Evolutionary conservation across 208 protist species (phyloP).

Genomic region (Acanthamoeba healyi): DNA sequence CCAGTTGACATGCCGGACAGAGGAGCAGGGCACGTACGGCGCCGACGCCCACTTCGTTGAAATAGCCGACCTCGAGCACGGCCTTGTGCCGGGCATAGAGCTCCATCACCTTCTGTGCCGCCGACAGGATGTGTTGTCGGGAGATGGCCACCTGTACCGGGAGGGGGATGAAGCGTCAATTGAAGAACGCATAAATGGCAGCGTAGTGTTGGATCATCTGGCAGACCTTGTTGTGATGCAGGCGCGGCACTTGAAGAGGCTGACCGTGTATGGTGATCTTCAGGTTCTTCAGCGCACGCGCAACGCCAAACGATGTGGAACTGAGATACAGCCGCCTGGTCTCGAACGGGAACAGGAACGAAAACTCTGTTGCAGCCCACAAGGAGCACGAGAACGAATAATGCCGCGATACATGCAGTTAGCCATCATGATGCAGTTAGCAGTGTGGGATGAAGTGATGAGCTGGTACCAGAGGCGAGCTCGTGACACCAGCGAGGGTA

Average conservation of each 20-base stretch:
- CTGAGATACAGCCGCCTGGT: conserved; percentile 85
- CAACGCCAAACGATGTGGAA: conserved; percentile 89
- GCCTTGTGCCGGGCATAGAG: conserved; percentile 85
- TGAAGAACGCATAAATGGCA: conserved; percentile 61
- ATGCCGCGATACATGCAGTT: no score
- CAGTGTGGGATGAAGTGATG: not conserved
- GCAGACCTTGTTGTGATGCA: conserved; percentile 14
- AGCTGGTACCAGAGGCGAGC: conserved; percentile 64
- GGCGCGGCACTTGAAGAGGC: not conserved
- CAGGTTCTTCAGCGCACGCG: conserved; percentile 82
- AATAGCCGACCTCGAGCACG: conserved; percentile 91
- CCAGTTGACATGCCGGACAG: not conserved
- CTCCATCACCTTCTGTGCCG: conserved; percentile 88
- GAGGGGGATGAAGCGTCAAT: not conserved
- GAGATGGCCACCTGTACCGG: conserved; percentile 85
- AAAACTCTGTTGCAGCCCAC: conserved; percentile 3
- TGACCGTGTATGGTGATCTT: conserved; percentile 37
- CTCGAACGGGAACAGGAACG: conserved; percentile 90
- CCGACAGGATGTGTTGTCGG: conserved; percentile 85
- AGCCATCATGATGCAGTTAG: not conserved
- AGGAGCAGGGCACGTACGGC: conserved; percentile 58
- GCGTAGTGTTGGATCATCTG: no score
- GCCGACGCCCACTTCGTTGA: conserved; percentile 89
- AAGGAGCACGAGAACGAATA: not conserved
- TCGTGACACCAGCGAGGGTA: conserved; percentile 88